phyloP scores from a whole-genome alignment of 768 basidiomycete species.

The Agaricus subrufescens region DNA sequence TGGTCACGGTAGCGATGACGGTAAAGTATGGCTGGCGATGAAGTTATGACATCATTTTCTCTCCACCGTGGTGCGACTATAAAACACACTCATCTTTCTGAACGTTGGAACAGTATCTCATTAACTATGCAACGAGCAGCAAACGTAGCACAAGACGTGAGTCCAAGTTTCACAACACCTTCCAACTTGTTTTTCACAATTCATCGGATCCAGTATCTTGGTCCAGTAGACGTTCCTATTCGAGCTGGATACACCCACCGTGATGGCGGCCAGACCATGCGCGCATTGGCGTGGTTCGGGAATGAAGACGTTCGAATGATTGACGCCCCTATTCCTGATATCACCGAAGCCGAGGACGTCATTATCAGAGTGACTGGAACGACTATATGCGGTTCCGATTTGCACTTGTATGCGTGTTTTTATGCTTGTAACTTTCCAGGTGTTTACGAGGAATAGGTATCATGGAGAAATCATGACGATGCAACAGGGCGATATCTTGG shows the following conservation, averaged over 20 bases:
- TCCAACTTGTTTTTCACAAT: background rate
- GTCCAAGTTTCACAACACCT: conserved; percentile 1
- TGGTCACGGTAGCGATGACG: no score
- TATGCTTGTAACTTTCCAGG: background rate
- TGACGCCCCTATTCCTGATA: conserved; percentile 41
- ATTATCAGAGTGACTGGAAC: conserved; percentile 73
- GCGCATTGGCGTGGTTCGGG: conserved; percentile 67
- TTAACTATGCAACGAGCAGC: conserved; percentile 26
- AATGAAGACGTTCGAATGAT: conserved; percentile 39
- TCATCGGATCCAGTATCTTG: conserved; percentile 25
- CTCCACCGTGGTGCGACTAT: background rate
- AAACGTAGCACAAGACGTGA: conserved; percentile 22
- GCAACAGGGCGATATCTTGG: conserved; percentile 71
- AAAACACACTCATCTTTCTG: background rate
- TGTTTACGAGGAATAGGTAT: conserved; percentile 26
- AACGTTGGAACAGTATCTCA: background rate
- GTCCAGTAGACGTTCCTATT: conserved; percentile 32
- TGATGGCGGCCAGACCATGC: conserved; percentile 56
- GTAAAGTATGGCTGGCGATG: no score
- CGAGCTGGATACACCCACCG: conserved; percentile 42
- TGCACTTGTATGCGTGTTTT: conserved; percentile 39
- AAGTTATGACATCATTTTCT: background rate
- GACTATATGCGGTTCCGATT: conserved; percentile 67
- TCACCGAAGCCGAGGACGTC: conserved; percentile 72
- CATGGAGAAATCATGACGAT: conserved; percentile 67